Evolutionary conservation across 495 filamentous ascomycete genomes (phyloP).

Genomic region (Friedmanniomyces endolithicus): DNA sequence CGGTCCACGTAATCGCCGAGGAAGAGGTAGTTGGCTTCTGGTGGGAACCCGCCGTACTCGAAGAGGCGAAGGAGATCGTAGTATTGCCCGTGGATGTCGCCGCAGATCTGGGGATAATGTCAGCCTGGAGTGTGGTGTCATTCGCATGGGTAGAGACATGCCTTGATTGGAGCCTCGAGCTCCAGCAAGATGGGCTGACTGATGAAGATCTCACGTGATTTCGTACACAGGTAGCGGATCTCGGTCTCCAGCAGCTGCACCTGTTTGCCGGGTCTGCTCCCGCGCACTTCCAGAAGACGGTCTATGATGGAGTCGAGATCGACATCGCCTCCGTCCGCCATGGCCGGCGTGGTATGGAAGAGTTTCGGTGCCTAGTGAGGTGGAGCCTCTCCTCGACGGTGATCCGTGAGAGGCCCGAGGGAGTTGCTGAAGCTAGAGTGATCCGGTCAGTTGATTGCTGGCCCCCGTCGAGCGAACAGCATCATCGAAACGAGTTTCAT

Average conservation of each 20-base stretch:
- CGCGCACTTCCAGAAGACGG: conserved; percentile 90
- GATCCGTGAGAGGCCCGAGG: neutral
- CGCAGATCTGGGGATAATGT: conserved; percentile 61
- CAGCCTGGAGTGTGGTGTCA: neutral
- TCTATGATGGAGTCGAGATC: conserved; percentile 99
- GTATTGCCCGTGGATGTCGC: conserved; percentile 98
- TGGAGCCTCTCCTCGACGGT: neutral
- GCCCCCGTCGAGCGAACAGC: neutral
- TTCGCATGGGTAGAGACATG: conserved; percentile 27
- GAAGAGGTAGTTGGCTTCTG: conserved; percentile 98
- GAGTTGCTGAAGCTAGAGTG: neutral
- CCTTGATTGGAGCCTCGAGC: conserved; percentile 98
- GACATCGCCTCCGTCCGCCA: conserved; percentile 96
- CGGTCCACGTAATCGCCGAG: conserved; percentile 97
- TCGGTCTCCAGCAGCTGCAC: conserved; percentile 94
- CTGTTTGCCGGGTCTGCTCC: conserved; percentile 95
- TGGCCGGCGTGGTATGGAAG: conserved; percentile 34
- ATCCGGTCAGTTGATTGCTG: neutral
- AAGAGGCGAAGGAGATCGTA: conserved; percentile 95
- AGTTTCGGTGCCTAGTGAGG: neutral
- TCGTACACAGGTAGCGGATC: conserved; percentile 96
- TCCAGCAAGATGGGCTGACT: conserved; percentile 96
- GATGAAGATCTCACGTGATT: conserved; percentile 98
- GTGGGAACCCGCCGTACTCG: conserved; percentile 97
- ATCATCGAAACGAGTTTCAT: neutral